Percentiles rank a stretch among this genome's conserved stretches.
Conservation (phyloP, 139 green algal species). For the Coccomyxa sp. region DNA sequence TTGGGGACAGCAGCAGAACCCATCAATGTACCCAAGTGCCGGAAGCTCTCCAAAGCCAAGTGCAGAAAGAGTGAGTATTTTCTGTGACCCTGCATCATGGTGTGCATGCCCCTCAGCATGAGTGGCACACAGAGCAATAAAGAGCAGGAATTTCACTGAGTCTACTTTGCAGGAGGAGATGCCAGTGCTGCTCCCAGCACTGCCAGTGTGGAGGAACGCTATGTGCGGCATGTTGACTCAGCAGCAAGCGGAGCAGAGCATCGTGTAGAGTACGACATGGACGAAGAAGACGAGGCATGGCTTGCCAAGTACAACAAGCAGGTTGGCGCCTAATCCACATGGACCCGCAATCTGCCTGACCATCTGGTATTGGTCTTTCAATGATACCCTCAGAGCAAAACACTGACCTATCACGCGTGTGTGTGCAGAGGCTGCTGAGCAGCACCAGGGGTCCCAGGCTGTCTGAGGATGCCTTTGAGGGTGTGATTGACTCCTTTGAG, state of each 20-base stretch:
- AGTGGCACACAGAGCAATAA: no score
- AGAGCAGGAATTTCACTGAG: no score
- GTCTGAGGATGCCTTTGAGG: constrained; percentile 14
- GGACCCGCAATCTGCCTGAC: neutral
- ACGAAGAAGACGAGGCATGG: constrained; percentile 24
- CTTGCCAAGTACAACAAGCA: constrained; percentile 1
- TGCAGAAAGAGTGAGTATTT: no score
- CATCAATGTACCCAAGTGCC: neutral
- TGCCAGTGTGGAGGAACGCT: constrained; percentile 3
- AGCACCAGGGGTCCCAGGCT: neutral
- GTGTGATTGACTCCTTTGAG: constrained; percentile 13
- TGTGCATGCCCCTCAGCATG: no score
- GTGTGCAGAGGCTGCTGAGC: neutral
- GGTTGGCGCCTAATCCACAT: neutral
- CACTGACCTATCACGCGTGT: neutral
- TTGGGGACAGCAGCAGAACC: neutral
- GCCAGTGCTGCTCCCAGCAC: neutral
- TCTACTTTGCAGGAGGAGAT: no score
- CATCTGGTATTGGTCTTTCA: neutral
- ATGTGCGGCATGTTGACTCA: constrained; percentile 19
- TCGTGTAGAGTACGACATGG: constrained; percentile 23
- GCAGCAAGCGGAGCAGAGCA: constrained; percentile 40
- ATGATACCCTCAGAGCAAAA: neutral
- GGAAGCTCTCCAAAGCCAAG: neutral
- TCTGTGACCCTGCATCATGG: no score